A percentile compares a stretch with the other conserved stretches of the same genome.
Evolutionary conservation across 768 basidiomycete genomes (phyloP).

Genomic region (Auricularia heimuer): DNA sequence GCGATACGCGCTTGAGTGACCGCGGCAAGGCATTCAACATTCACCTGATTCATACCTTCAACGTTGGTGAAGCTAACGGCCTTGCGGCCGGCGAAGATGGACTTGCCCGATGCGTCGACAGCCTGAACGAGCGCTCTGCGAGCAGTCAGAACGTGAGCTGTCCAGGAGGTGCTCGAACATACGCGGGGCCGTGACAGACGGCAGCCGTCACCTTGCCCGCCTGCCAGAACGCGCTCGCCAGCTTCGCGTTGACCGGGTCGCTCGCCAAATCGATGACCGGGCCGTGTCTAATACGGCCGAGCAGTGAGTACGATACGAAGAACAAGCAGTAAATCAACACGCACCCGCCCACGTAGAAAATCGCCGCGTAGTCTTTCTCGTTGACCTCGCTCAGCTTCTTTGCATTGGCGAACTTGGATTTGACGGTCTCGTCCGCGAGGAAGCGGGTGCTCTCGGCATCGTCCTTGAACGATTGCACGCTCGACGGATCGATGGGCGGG

Average conservation of each 20-base stretch:
- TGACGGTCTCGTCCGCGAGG: slow-evolving; percentile 43
- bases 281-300: slow-evolving; percentile 38
- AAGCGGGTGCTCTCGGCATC: slow-evolving; percentile 44
- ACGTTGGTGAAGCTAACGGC: slow-evolving; percentile 63
- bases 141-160: background rate
- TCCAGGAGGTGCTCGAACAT: slow-evolving; percentile 17
- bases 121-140: slow-evolving; percentile 47
- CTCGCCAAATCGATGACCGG: slow-evolving; percentile 61
- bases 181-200: slow-evolving; percentile 77
- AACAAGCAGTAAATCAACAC: background rate
- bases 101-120: slow-evolving; percentile 44
- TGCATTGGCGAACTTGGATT: slow-evolving; percentile 42
- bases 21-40: slow-evolving; percentile 34
- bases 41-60: slow-evolving; percentile 41
- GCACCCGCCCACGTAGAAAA: slow-evolving; percentile 62
- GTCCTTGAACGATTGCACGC: slow-evolving; percentile 48
- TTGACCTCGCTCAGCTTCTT: slow-evolving; percentile 54
- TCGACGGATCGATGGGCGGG: slow-evolving; percentile 55
- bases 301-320: background rate
- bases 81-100: slow-evolving; percentile 52
- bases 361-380: slow-evolving; percentile 51
- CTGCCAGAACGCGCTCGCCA: slow-evolving; percentile 59
- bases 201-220: slow-evolving; percentile 56
- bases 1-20: too few relatives aligned
- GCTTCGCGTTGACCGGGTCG: slow-evolving; percentile 45